phyloP scores from a whole-genome alignment of 2,329 filamentous ascomycete genomes.

The Ascochyta rabiei region DNA sequence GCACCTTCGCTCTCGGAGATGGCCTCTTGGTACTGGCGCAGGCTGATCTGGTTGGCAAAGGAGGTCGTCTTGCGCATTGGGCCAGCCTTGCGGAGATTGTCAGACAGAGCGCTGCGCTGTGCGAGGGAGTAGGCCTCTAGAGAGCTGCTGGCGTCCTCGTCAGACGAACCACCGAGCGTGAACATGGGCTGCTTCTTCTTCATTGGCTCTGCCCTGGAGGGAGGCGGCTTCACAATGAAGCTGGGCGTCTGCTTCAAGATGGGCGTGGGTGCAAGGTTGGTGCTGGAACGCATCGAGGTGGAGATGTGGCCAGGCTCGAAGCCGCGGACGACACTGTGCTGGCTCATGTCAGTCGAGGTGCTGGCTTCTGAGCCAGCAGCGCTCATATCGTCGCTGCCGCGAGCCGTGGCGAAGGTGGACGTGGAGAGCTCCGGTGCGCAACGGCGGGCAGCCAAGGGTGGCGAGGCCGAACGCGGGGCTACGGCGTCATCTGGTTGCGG shows the following conservation, averaged over 20 bases:
- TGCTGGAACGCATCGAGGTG: slow-evolving; percentile 69
- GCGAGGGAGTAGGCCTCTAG: slow-evolving; percentile 62
- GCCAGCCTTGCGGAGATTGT: slow-evolving; percentile 56
- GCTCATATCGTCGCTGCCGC: slow-evolving; percentile 50
- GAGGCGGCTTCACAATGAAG: slow-evolving; percentile 35
- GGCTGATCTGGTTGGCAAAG: slow-evolving; percentile 77
- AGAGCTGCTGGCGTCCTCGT: slow-evolving; percentile 82
- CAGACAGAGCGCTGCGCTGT: slow-evolving; percentile 61
- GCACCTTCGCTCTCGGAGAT: slow-evolving; percentile 64
- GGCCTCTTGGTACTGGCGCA: slow-evolving; percentile 65
- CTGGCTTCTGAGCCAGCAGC: slow-evolving; percentile 64
- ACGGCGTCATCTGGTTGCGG: slow-evolving; percentile 17
- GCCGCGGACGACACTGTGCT: slow-evolving; percentile 78
- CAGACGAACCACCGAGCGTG: slow-evolving; percentile 79
- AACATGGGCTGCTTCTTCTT: slow-evolving; percentile 76
- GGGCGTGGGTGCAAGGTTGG: slow-evolving; percentile 62
- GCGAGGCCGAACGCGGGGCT: slow-evolving; percentile 50
- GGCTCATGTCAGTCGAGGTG: slow-evolving; percentile 65
- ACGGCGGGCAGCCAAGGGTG: slow-evolving; percentile 48
- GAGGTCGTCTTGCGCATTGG: slow-evolving; percentile 75
- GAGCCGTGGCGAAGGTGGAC: slow-evolving; percentile 60
- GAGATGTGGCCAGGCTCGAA: slow-evolving; percentile 80
- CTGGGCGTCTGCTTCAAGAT: slow-evolving; percentile 62
- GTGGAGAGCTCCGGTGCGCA: slow-evolving; percentile 64
- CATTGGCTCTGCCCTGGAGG: slow-evolving; percentile 43